A percentile compares a stretch with the other conserved stretches of the same genome.
These are phyloP conservation scores for Dichotomocladium elegans DNA, from an alignment of 371 early-diverging fungal species.

Conservation along the genomic window DNA sequence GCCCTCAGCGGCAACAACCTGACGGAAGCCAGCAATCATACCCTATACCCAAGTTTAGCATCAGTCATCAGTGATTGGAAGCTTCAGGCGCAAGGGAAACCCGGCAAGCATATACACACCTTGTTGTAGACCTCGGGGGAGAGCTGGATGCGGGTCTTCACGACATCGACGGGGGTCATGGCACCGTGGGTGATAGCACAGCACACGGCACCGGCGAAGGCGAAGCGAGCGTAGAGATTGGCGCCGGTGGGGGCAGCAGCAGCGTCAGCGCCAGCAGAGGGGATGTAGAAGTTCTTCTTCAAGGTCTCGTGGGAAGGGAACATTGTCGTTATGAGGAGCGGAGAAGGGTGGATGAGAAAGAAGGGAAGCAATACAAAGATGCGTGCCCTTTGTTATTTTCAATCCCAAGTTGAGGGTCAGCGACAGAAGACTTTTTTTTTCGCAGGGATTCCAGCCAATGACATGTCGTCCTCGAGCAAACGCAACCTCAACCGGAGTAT, in stretches of 20 bases:
- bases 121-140: constrained; percentile 66
- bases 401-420: constrained; percentile 5
- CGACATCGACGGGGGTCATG: constrained; percentile 61
- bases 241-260: constrained; percentile 58
- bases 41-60: constrained; percentile 18
- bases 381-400: background rate
- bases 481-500: background rate
- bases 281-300: constrained; percentile 45
- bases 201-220: constrained; percentile 72
- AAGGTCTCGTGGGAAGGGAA: constrained; percentile 39
- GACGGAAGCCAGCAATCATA: constrained; percentile 60
- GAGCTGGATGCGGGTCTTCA: constrained; percentile 70
- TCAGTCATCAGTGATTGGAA: background rate
- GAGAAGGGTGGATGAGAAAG: background rate
- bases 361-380: constrained; percentile 1
- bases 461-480: background rate
- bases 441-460: constrained; percentile 2
- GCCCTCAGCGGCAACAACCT: constrained; percentile 80
- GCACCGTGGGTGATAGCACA: constrained; percentile 76
- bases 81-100: no score
- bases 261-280: constrained; percentile 45
- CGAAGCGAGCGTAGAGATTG: constrained; percentile 68
- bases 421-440: constrained; percentile 2
- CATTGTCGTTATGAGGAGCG: constrained; percentile 13
- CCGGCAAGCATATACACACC: no score